Evolutionary conservation across 331 rosid genomes (phyloP).

Genomic region (Dryas integrifolia): DNA sequence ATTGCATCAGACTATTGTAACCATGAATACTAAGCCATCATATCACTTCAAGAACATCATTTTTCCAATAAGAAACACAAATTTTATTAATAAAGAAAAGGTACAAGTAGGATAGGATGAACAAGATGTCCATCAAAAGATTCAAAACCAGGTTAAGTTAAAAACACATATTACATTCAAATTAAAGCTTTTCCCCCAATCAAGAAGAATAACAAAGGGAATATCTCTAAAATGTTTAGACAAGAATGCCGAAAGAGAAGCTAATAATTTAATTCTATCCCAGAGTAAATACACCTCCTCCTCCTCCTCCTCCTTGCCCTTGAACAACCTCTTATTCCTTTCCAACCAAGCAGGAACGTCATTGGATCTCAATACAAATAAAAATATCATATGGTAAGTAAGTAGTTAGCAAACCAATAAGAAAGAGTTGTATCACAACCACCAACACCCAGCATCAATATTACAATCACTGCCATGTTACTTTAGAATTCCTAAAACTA

Average conservation of each 20-base stretch:
- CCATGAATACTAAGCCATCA: background rate
- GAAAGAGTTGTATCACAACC: background rate
- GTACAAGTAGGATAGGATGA: background rate
- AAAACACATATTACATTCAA: background rate
- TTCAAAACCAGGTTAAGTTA: background rate
- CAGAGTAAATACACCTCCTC: background rate
- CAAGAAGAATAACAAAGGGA: slow-evolving; percentile 1
- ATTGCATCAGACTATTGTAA: slow-evolving; percentile 1
- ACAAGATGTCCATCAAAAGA: slow-evolving; percentile 1
- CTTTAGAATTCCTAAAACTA: background rate
- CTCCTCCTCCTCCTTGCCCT: background rate
- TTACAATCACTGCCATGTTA: background rate
- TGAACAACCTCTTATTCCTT: background rate
- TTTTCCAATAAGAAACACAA: background rate
- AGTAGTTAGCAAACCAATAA: background rate
- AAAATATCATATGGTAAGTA: background rate
- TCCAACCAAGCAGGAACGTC: background rate
- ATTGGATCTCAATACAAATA: background rate
- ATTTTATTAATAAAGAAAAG: background rate
- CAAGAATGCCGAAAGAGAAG: slow-evolving; percentile 1
- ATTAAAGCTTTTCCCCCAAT: background rate
- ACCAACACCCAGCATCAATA: slow-evolving; percentile 4
- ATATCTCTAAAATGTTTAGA: background rate
- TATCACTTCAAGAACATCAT: background rate
- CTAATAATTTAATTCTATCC: background rate